These are phyloP conservation scores for Penicillium malachiteum DNA, from an alignment of 495 filamentous ascomycete genomes.

Conservation along the genomic window DNA sequence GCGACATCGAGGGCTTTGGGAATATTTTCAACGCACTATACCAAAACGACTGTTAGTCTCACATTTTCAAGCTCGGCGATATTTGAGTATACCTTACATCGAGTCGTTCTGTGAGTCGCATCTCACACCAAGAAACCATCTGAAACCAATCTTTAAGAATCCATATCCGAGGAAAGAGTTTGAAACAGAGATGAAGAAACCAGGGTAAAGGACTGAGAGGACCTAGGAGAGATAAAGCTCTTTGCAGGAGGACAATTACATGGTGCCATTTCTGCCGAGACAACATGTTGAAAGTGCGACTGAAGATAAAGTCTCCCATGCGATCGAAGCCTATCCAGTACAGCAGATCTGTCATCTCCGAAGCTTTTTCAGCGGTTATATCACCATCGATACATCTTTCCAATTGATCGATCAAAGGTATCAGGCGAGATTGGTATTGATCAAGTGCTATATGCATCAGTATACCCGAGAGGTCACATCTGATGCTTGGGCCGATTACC, in stretches of 20 bases:
- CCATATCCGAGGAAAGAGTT: slow-evolving; percentile 13
- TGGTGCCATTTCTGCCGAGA: slow-evolving; percentile 19
- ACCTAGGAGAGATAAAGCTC: slow-evolving; percentile 18
- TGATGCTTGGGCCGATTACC: slow-evolving; percentile 4
- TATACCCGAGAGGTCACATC: not conserved
- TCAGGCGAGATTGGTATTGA: slow-evolving; percentile 27
- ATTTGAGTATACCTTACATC: too few species aligned
- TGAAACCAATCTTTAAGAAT: slow-evolving; percentile 15
- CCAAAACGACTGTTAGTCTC: too few species aligned
- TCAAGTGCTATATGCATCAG: slow-evolving; percentile 14
- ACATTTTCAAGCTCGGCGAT: too few species aligned
- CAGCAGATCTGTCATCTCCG: slow-evolving; percentile 12
- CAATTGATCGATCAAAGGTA: slow-evolving; percentile 22
- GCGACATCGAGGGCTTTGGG: slow-evolving; percentile 17
- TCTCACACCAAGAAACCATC: slow-evolving; percentile 19
- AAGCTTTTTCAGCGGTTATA: not conserved
- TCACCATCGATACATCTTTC: slow-evolving; percentile 10
- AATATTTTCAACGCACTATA: not conserved
- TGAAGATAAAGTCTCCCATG: slow-evolving; percentile 39
- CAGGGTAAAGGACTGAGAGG: slow-evolving; percentile 33
- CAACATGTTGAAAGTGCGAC: slow-evolving; percentile 41
- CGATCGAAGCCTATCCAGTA: slow-evolving; percentile 21
- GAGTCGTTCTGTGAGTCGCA: too few species aligned
- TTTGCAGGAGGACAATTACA: slow-evolving; percentile 14
- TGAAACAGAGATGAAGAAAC: slow-evolving; percentile 32